These are phyloP conservation scores for Cicer arietinum DNA, from an alignment of 306 rosid species.

Conservation along the genomic window DNA sequence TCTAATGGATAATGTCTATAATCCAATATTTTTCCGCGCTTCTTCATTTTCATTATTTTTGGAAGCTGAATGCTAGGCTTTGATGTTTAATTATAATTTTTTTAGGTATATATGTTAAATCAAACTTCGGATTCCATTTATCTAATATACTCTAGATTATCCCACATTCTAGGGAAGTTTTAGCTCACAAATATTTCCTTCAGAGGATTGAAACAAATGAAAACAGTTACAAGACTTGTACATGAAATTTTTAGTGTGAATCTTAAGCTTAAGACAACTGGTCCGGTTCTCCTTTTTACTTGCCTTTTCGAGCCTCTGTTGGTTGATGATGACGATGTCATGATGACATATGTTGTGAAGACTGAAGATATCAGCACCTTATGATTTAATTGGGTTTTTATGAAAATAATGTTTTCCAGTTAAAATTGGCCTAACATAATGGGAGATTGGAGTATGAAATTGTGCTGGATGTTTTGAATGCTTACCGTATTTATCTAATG, in stretches of 20 bases:
- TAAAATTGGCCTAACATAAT: slow-evolving; percentile 28
- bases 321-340: slow-evolving; percentile 19
- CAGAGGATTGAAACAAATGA: slow-evolving; percentile 35
- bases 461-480: slow-evolving; percentile 23
- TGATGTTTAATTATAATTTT: neutral
- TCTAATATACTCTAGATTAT: neutral
- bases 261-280: slow-evolving; percentile 36
- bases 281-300: slow-evolving; percentile 17
- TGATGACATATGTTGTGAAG: neutral
- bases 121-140: slow-evolving; percentile 29
- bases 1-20: slow-evolving; percentile 21
- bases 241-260: slow-evolving; percentile 16
- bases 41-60: slow-evolving; percentile 30
- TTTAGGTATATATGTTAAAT: neutral
- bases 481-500: slow-evolving; percentile 21
- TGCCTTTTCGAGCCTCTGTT: slow-evolving; percentile 24
- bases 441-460: slow-evolving; percentile 36
- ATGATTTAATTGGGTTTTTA: slow-evolving; percentile 19
- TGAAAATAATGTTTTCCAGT: slow-evolving; percentile 1
- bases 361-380: slow-evolving; percentile 20
- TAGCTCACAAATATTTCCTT: slow-evolving; percentile 35
- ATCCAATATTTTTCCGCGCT: slow-evolving; percentile 9
- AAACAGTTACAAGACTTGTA: slow-evolving; percentile 13
- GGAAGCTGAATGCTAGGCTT: slow-evolving; percentile 1
- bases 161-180: slow-evolving; percentile 31